A percentile compares a stretch with the other conserved stretches of the same genome.
These are phyloP conservation scores for Tulasnella sp. DNA, from an alignment of 768 basidiomycete species.

Conservation along the genomic window DNA sequence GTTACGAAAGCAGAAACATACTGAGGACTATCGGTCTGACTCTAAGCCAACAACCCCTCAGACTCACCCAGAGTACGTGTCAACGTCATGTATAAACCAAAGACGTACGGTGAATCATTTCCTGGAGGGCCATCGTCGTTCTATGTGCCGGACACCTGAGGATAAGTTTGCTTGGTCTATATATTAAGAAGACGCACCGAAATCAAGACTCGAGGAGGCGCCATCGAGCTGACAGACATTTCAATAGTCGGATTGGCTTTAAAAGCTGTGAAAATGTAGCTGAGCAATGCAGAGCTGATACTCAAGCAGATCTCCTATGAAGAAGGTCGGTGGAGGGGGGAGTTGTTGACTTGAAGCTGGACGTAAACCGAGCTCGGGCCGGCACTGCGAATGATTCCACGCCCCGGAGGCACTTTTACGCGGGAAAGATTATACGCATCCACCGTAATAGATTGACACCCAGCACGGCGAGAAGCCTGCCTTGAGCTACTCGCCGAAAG, in stretches of 20 bases:
- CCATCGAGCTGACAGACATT: background rate
- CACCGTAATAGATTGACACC: no score
- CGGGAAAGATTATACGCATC: no score
- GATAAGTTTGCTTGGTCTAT: background rate
- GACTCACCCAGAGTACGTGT: conserved; percentile 60
- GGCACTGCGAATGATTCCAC: no score
- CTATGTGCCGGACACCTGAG: conserved; percentile 43
- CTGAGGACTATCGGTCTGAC: background rate
- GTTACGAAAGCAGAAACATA: background rate
- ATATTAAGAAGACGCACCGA: conserved; percentile 31
- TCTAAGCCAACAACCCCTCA: background rate
- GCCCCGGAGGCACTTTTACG: no score
- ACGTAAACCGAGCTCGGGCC: no score
- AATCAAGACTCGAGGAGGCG: conserved; percentile 35
- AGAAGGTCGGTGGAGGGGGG: no score
- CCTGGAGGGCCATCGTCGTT: conserved; percentile 87
- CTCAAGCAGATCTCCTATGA: no score
- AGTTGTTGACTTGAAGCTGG: no score
- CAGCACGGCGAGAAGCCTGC: no score
- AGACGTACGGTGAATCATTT: conserved; percentile 72
- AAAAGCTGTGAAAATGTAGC: no score
- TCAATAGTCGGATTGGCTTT: background rate
- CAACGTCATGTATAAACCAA: conserved; percentile 67
- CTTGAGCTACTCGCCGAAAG: no score
- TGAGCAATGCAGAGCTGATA: no score